phyloP scores from a whole-genome alignment of 495 filamentous ascomycete genomes.

The Talaromyces adpressus region DNA sequence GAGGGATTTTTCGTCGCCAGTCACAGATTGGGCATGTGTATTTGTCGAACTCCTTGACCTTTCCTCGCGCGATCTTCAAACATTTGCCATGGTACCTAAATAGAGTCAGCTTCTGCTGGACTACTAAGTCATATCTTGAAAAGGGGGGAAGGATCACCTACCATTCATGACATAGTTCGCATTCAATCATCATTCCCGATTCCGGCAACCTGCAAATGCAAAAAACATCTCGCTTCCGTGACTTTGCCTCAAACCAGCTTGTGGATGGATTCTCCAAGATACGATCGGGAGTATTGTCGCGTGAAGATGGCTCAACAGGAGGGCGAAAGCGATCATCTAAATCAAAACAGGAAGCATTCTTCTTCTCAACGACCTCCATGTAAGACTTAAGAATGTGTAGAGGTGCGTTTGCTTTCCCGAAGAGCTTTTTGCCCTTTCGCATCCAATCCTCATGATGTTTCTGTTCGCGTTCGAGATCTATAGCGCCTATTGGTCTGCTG shows the following conservation, averaged over 20 bases:
- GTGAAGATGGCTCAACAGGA: constrained; percentile 85
- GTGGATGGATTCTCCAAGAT: constrained; percentile 41
- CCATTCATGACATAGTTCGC: constrained; percentile 97
- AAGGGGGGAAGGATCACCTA: constrained; percentile 30
- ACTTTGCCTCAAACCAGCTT: constrained; percentile 40
- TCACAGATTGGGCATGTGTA: constrained; percentile 99
- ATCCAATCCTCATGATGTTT: constrained; percentile 99
- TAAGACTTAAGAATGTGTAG: constrained; percentile 89
- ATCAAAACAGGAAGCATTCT: constrained; percentile 88
- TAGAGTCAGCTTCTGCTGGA: constrained; percentile 10
- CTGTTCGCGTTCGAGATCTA: constrained; percentile 91
- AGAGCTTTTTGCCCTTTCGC: constrained; percentile 95
- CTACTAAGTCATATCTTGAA: background rate
- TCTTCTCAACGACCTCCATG: constrained; percentile 86
- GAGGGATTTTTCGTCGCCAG: constrained; percentile 94
- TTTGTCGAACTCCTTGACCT: constrained; percentile 96
- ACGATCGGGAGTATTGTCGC: constrained; percentile 73
- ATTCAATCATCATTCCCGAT: constrained; percentile 99
- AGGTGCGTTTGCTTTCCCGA: constrained; percentile 96
- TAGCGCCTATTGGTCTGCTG: constrained; percentile 81
- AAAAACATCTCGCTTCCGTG: constrained; percentile 72
- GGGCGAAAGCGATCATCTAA: constrained; percentile 81
- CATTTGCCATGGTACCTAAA: constrained; percentile 96
- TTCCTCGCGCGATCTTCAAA: constrained; percentile 93
- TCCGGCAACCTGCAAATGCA: constrained; percentile 93